Conservation (phyloP, 2,329 filamentous ascomycete species). For the Neurospora sp. region DNA sequence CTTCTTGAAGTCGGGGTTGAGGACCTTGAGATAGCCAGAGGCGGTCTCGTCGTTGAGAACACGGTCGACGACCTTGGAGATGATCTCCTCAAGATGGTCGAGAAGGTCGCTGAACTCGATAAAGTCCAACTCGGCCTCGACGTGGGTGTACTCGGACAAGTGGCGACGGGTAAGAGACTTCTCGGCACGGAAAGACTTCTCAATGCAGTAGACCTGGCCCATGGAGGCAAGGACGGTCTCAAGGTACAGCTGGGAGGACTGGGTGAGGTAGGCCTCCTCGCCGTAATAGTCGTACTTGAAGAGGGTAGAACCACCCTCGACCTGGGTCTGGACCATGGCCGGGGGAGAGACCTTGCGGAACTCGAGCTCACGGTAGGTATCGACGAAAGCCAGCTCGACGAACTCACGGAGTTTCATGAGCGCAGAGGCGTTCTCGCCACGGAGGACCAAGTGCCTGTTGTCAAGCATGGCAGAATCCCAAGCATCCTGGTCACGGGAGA, state of each 20-base stretch:
- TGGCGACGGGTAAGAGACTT: conserved; percentile 92
- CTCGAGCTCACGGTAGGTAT: conserved; percentile 65
- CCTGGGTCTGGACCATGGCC: conserved; percentile 87
- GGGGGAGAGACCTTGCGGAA: conserved; percentile 81
- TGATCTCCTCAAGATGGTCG: conserved; percentile 72
- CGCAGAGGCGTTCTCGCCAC: conserved; percentile 73
- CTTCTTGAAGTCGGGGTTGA: conserved; percentile 83
- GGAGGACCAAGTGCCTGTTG: conserved; percentile 74
- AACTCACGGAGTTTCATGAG: conserved; percentile 81
- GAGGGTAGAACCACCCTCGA: conserved; percentile 84
- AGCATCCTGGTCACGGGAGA: conserved; percentile 49
- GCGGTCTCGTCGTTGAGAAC: conserved; percentile 64
- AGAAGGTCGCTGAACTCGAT: conserved; percentile 88
- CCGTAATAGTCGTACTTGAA: conserved; percentile 61
- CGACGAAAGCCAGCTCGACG: conserved; percentile 71
- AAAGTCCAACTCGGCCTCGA: conserved; percentile 94
- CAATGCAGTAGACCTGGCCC: conserved; percentile 94
- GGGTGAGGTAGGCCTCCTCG: conserved; percentile 84
- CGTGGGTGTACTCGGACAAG: conserved; percentile 90
- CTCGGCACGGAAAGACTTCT: conserved; percentile 97
- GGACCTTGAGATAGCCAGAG: conserved; percentile 64
- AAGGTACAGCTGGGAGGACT: conserved; percentile 94
- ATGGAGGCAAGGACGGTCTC: conserved; percentile 87
- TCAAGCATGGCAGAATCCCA: conserved; percentile 58
- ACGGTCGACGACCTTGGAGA: conserved; percentile 76